A percentile compares a stretch with the other conserved stretches of the same genome.
Evolutionary conservation across 345 rosid genomes (phyloP).

Genomic region (Mercurialis annua): DNA sequence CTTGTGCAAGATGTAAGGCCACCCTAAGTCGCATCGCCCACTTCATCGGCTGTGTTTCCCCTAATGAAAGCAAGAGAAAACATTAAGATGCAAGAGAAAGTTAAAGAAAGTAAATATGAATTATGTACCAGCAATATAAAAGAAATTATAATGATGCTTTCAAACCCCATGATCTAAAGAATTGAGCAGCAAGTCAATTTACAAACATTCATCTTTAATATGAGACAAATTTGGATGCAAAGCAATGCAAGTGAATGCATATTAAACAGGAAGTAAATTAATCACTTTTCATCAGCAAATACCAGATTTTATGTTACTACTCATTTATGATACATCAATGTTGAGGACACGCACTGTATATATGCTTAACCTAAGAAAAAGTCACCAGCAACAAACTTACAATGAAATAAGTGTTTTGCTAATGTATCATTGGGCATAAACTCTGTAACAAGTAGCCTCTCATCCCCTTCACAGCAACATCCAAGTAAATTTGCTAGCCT

Average conservation of each 20-base stretch:
- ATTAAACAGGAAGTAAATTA: neutral
- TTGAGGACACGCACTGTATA: neutral
- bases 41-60: constrained; percentile 96
- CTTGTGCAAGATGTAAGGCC: constrained; percentile 88
- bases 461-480: constrained; percentile 47
- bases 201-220: neutral
- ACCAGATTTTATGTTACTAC: neutral
- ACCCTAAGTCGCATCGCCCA: constrained; percentile 97
- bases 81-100: constrained; percentile 4
- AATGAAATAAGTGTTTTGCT: constrained; percentile 49
- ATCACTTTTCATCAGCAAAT: neutral
- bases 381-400: constrained; percentile 26
- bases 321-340: neutral
- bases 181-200: neutral
- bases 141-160: neutral
- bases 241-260: neutral
- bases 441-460: constrained; percentile 44
- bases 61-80: constrained; percentile 30
- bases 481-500: constrained; percentile 48
- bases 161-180: neutral
- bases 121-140: neutral
- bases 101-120: neutral
- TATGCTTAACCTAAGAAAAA: neutral
- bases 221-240: neutral
- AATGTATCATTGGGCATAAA: constrained; percentile 48